Conservation (phyloP, 352 stramenopile genomes). For the Phytopythium vexans region DNA sequence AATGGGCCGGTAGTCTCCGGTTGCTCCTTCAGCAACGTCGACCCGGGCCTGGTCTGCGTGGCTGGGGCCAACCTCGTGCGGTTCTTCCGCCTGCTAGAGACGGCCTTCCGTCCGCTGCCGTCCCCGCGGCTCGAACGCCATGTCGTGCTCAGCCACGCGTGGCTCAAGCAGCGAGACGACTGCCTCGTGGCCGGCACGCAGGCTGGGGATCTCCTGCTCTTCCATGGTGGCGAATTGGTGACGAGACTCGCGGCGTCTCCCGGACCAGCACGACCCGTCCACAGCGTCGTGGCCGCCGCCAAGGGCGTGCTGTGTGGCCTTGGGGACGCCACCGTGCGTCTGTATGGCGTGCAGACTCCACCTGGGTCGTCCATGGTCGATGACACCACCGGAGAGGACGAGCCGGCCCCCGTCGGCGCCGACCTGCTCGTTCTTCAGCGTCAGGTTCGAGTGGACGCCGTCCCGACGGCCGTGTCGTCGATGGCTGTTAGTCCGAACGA, state of each 20-base stretch:
- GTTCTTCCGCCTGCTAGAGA: slow-evolving; percentile 91
- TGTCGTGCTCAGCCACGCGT: slow-evolving; percentile 82
- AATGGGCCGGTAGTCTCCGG: slow-evolving; percentile 48
- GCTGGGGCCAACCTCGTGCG: slow-evolving; percentile 78
- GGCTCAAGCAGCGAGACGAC: slow-evolving; percentile 90
- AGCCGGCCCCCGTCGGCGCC: slow-evolving; percentile 15
- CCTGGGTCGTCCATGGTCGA: slow-evolving; percentile 3
- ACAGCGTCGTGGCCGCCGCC: slow-evolving; percentile 57
- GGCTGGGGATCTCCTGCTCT: slow-evolving; percentile 85
- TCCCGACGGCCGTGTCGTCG: slow-evolving; percentile 31
- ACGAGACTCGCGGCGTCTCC: slow-evolving; percentile 53
- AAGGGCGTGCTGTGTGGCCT: slow-evolving; percentile 81
- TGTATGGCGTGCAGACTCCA: slow-evolving; percentile 43
- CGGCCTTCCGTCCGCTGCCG: slow-evolving; percentile 80
- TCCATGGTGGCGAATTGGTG: slow-evolving; percentile 73
- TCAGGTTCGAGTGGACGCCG: slow-evolving; percentile 58
- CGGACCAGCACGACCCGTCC: slow-evolving; percentile 40
- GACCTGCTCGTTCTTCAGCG: slow-evolving; percentile 58
- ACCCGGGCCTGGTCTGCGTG: slow-evolving; percentile 86
- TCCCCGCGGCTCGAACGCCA: slow-evolving; percentile 68
- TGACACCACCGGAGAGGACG: slow-evolving; percentile 11
- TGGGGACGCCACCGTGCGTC: slow-evolving; percentile 59
- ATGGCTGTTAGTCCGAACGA: slow-evolving; percentile 78
- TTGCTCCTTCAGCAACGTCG: slow-evolving; percentile 87
- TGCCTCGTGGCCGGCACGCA: slow-evolving; percentile 83